Conservation (phyloP, 192 early-diverging fungal species). For the Umbelopsis vinacea region DNA sequence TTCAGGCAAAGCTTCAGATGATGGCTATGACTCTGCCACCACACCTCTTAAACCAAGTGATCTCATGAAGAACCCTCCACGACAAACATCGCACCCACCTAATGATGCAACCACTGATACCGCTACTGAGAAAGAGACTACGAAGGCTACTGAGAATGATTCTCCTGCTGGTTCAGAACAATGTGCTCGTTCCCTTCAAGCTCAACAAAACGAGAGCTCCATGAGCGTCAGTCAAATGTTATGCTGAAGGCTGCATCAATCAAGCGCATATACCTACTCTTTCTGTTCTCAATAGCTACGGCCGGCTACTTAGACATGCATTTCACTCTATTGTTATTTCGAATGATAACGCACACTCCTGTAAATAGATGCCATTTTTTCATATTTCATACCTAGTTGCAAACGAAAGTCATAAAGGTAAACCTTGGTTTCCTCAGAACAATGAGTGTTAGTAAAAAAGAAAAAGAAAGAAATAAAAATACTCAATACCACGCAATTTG, state of each 20-base stretch:
- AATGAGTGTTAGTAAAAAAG: too few species aligned
- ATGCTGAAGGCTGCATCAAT: background rate
- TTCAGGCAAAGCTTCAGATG: background rate
- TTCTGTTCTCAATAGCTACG: too few species aligned
- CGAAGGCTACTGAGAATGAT: background rate
- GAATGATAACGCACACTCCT: too few species aligned
- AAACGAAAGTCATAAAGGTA: background rate
- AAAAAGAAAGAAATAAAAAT: too few species aligned
- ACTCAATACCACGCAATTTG: too few species aligned
- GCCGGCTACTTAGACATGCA: too few species aligned
- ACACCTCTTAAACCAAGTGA: conserved; percentile 10
- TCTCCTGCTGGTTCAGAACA: background rate
- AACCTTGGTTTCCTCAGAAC: too few species aligned
- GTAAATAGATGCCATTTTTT: too few species aligned
- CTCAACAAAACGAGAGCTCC: conserved; percentile 10
- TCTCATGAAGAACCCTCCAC: conserved; percentile 6
- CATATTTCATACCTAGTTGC: too few species aligned
- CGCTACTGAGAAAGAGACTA: background rate
- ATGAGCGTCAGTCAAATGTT: conserved; percentile 18
- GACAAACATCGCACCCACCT: background rate
- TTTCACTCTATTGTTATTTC: too few species aligned
- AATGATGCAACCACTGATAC: background rate
- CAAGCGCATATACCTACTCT: background rate
- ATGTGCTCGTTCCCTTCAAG: conserved; percentile 1
- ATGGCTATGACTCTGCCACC: conserved; percentile 12